Base-by-base conservation (phyloP, 495 filamentous ascomycete species). In the Podospora anserina region DNA sequence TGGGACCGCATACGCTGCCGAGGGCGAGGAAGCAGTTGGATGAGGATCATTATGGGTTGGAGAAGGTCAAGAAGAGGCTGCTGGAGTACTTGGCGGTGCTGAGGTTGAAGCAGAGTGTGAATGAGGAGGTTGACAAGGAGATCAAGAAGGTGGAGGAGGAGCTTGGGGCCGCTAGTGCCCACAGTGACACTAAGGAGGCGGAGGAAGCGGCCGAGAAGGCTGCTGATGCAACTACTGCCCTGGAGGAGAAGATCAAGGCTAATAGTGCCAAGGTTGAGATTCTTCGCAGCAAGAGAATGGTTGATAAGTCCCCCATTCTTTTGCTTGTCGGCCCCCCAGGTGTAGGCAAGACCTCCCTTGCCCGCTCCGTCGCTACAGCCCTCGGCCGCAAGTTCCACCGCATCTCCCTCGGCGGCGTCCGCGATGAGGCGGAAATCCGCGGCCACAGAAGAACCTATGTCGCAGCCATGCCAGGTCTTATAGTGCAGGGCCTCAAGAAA, bases 381-480 rank as follows among this genome's bases (percentile, higher is more conserved):
- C 85, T 99, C 20, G 94, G 94, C 5, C 87, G 96, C 66, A 96
- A 98, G 75, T 99, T 99, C 80, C 94, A 98, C 77, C 88, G 96
- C 34, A 97, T 99, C 68, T 98, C 95, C 30, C 89, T 99, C 23
- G 96, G 96, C 64, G 96, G 96, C 72, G 94, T 99, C 20, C 82
- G 94, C 30, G 96, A 98, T 72, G 96, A 99, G 77, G 96, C 96
- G 6, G 96, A 98, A 80, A 98, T 99, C 68, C 85, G 96, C 61
- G 96, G 96, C 5, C 96, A 99, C 79, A 88, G 96, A 57, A 87
- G 96, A 62, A 99, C 96, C 2, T 99, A 99, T 77, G 95, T 99
- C 65, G 96, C 96, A 15, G 96, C 96, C 61, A 97, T 99, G 95
- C 96, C 96, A 13, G 96, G 96, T 34, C 81, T 98, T 61, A 91